Evolutionary conservation across 305 asterid species (phyloP).

Genomic region (Solanum hybrid): DNA sequence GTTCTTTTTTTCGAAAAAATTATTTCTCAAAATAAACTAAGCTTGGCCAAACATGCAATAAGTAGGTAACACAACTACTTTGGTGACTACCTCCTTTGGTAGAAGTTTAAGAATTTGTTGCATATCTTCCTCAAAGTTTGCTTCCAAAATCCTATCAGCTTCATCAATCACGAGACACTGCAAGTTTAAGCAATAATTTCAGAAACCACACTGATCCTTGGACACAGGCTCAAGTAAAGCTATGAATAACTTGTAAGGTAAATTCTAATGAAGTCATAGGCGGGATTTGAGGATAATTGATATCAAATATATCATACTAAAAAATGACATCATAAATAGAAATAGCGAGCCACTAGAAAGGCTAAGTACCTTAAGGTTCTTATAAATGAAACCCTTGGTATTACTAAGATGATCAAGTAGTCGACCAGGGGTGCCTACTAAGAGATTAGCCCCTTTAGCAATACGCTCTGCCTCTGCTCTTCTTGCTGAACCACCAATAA

Average conservation of each 20-base stretch:
- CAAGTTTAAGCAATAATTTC: constrained; percentile 22
- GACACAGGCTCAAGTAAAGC: neutral
- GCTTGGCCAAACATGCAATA: neutral
- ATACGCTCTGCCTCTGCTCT: constrained; percentile 78
- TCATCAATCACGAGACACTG: constrained; percentile 93
- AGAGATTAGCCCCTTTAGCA: constrained; percentile 68
- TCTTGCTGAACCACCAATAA: constrained; percentile 76
- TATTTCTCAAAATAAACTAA: neutral
- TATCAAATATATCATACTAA: neutral
- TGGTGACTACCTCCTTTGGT: constrained; percentile 91
- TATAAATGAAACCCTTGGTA: constrained; percentile 74
- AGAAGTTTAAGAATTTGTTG: constrained; percentile 62
- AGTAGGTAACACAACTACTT: constrained; percentile 46
- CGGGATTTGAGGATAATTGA: neutral
- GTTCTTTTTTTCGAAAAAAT: neutral
- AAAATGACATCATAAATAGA: neutral
- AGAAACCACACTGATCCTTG: neutral
- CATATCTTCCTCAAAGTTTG: constrained; percentile 87
- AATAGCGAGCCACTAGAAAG: neutral
- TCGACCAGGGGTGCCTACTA: constrained; percentile 91
- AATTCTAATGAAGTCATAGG: neutral
- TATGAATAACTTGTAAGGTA: neutral
- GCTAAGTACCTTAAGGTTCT: constrained; percentile 58
- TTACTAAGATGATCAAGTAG: constrained; percentile 94
- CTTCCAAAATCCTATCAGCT: constrained; percentile 94